A percentile compares a stretch with the other conserved stretches of the same genome.
Evolutionary conservation across 345 rosid species (phyloP).

Genomic region (Barbarea vulgaris): DNA sequence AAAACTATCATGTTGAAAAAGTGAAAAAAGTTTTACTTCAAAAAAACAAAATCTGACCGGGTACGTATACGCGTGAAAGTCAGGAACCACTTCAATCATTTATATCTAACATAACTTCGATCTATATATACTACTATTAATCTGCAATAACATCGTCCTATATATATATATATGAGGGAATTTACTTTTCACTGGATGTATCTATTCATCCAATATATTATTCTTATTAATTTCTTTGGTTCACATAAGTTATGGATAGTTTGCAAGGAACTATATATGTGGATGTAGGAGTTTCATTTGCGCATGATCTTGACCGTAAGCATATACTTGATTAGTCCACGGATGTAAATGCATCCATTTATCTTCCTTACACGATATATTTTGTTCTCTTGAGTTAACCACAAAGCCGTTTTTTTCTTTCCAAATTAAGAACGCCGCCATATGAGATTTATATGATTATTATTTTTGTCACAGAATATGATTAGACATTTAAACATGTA

Average conservation of each 20-base stretch:
- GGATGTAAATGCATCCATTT: neutral
- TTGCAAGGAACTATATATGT: constrained; percentile 7
- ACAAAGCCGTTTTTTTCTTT: neutral
- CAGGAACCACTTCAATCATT: neutral
- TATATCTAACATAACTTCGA: neutral
- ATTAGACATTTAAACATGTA: neutral
- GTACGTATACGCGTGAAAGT: neutral
- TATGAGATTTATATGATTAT: neutral
- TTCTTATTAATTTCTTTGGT: neutral
- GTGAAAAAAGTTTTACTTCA: no score
- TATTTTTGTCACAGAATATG: neutral
- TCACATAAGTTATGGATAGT: neutral
- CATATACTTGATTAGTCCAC: constrained; percentile 9
- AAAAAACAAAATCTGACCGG: no score
- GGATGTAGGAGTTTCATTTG: neutral
- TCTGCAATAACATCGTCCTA: neutral
- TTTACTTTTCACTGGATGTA: neutral
- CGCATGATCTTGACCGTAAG: constrained; percentile 30
- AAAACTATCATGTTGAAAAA: neutral
- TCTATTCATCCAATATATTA: neutral
- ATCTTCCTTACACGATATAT: constrained; percentile 19
- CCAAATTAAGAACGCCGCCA: constrained; percentile 9
- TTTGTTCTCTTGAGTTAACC: neutral
- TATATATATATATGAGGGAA: neutral
- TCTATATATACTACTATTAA: neutral